phyloP scores from a whole-genome alignment of 1,139 yeast genomes.

The Taphrina communis region DNA sequence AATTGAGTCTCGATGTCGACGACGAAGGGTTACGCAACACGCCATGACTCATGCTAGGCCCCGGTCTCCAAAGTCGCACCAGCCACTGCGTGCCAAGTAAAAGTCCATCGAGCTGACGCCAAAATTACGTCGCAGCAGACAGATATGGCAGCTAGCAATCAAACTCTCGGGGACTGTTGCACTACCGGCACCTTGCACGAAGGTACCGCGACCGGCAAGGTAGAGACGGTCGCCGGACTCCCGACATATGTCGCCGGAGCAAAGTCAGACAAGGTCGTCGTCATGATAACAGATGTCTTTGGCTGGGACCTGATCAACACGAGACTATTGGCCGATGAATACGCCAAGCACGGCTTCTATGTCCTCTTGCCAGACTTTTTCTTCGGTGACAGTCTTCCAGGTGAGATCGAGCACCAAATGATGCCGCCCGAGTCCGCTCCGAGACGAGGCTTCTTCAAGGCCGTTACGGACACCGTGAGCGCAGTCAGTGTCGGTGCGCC shows the following conservation, averaged over 20 bases:
- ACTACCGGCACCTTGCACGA: conserved; percentile 43
- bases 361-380: conserved; percentile 44
- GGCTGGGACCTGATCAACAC: conserved; percentile 44
- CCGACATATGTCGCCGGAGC: conserved; percentile 41
- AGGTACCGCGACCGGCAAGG: conserved; percentile 42
- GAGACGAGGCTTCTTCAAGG: conserved; percentile 21
- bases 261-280: conserved; percentile 37
- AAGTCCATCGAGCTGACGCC: too few species aligned
- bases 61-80: too few species aligned
- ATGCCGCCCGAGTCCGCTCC: conserved; percentile 31
- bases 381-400: conserved; percentile 31
- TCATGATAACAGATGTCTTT: conserved; percentile 44
- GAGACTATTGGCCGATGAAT: conserved; percentile 44
- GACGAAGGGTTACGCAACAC: too few species aligned
- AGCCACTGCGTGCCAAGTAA: too few species aligned
- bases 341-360: conserved; percentile 41
- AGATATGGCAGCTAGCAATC: conserved; percentile 1
- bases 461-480: conserved; percentile 17
- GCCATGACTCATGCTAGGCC: too few species aligned
- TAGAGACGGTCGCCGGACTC: conserved; percentile 28
- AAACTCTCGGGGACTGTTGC: conserved; percentile 29
- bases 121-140: background rate
- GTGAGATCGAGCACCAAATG: conserved; percentile 7
- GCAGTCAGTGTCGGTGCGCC: conserved; percentile 20
- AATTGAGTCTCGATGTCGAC: too few species aligned